These are phyloP conservation scores for Wickerhamomyces sp. DNA, from an alignment of 1,139 yeast species.

Conservation along the genomic window DNA sequence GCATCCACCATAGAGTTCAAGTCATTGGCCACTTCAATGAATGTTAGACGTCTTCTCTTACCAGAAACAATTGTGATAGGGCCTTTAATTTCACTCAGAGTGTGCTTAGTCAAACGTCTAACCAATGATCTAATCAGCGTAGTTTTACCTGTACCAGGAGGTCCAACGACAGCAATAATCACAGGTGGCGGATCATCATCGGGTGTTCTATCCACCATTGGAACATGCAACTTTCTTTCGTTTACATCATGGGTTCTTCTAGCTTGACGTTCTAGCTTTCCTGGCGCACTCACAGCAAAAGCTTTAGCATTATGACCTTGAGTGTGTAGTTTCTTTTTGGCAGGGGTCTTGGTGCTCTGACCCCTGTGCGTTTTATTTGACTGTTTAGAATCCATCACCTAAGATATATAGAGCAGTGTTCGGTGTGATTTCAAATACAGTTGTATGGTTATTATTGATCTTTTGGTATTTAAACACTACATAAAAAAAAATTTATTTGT, in stretches of 20 bases:
- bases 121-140: constrained; percentile 89
- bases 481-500: constrained; percentile 3
- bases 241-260: constrained; percentile 80
- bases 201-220: constrained; percentile 96
- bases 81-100: constrained; percentile 82
- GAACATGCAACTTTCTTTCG: constrained; percentile 88
- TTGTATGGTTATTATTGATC: background rate
- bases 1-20: constrained; percentile 94
- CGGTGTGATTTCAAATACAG: background rate
- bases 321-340: constrained; percentile 83
- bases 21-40: constrained; percentile 90
- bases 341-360: constrained; percentile 53
- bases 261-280: constrained; percentile 82
- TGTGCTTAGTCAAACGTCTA: constrained; percentile 83
- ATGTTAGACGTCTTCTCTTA: constrained; percentile 86
- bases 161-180: constrained; percentile 95
- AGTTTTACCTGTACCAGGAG: constrained; percentile 97
- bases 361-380: constrained; percentile 58
- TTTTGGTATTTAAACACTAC: background rate
- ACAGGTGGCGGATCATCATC: constrained; percentile 98
- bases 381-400: constrained; percentile 32
- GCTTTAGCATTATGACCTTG: constrained; percentile 95
- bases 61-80: constrained; percentile 98
- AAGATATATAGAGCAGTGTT: background rate
- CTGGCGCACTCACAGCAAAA: constrained; percentile 89